Evolutionary conservation across 2,329 filamentous ascomycete species (phyloP), one percentile per base, ranked within the genome.

Genomic region (Claviceps monticola): DNA sequence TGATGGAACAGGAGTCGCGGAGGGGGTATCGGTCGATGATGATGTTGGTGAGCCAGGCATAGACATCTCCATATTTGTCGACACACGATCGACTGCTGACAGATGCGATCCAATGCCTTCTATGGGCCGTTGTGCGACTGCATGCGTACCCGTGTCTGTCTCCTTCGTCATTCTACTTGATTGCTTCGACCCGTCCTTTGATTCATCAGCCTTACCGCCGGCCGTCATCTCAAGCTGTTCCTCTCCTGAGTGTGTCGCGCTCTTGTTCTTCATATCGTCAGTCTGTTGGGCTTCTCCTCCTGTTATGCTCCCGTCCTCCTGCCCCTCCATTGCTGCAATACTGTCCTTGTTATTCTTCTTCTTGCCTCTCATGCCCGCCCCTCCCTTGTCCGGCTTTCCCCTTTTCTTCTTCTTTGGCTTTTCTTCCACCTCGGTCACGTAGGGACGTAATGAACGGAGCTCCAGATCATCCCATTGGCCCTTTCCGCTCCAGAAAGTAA

Each of bases 401-500:
- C 72, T 68, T 63, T 80, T 83, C 63, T 80, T 83, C 65, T 73
- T 71, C 62, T 82, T 83, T 57, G 73, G 72, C 60, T 78, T 79
- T 61, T 82, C 79, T 60, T 83, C 78, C 55, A 83, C 75, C 55
- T 82, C 74, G 2, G 74, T 75, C 39, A 84, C 74, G 56, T 77
- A 74, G 58, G 78, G 82, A 42, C 87, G 86, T 41, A 88, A 76
- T 55, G 80, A 77, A 61, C 80, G 83, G 61, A 90, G 71, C 63
- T 83, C 86, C 23, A 84, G 85, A 60, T 88, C 83, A 51, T 84
- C 76, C 78, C 88, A 91, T 59, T 87, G 80, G 37, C 86, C 86
- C 56, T 88, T 79, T n/a, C 91, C 93, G 66, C 90, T 97, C 84
- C 90, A 96, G 66, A 86, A 91, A 2, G 87, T 88, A 43, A 96